These are phyloP conservation scores for Dictyostelium intermedium DNA, from an alignment of 78 protist genomes.

Conservation along the genomic window DNA sequence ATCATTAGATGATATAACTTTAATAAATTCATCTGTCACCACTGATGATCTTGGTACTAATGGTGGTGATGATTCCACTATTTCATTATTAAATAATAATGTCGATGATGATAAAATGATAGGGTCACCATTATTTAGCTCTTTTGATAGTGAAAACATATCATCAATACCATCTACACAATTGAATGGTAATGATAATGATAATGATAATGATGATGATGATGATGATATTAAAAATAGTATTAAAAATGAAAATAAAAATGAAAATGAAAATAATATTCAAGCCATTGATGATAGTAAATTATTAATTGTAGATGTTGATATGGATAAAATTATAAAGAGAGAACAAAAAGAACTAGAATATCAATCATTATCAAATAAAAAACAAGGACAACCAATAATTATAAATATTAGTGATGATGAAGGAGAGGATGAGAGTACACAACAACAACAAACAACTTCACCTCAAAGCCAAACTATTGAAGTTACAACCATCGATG, in stretches of 20 bases:
- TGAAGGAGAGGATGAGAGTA: not conserved
- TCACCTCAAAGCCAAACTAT: not conserved
- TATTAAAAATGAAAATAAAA: not conserved
- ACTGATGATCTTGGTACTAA: not conserved
- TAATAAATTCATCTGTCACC: not conserved
- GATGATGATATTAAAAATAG: not conserved
- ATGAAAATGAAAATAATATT: not conserved
- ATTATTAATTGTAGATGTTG: not conserved
- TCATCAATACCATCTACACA: not conserved
- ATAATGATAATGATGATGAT: not conserved
- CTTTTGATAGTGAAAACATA: not conserved
- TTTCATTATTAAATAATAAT: not conserved
- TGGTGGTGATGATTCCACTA: not conserved
- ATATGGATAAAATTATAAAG: not conserved
- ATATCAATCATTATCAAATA: not conserved
- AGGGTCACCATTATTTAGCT: not conserved
- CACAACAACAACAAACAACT: not conserved
- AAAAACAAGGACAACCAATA: not conserved
- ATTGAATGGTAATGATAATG: not conserved
- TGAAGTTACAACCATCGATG: conserved; percentile 3
- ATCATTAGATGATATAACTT: not conserved
- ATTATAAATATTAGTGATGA: not conserved
- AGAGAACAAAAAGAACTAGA: not conserved
- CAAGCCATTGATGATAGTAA: not conserved
- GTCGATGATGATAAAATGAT: conserved; percentile 10